These are phyloP conservation scores for Gossypium gossypioides DNA, from an alignment of 441 rosid species.

Conservation along the genomic window DNA sequence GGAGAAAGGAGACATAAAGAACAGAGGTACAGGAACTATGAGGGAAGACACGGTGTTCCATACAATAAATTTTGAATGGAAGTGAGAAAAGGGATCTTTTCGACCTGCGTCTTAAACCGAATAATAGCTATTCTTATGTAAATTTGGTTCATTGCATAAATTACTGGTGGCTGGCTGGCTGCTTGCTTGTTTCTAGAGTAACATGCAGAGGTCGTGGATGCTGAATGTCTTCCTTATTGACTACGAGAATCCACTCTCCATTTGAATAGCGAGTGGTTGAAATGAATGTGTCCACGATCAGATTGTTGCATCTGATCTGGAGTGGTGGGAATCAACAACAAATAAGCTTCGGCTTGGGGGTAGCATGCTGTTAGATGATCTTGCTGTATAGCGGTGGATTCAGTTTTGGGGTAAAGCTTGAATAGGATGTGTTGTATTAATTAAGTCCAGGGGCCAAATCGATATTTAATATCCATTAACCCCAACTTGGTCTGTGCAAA, in stretches of 20 bases:
- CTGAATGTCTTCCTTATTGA: not conserved
- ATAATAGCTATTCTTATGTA: not conserved
- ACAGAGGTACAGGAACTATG: not conserved
- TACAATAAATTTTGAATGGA: not conserved
- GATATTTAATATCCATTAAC: too few species aligned
- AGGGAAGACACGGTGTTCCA: not conserved
- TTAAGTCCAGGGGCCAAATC: too few species aligned
- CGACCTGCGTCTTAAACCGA: not conserved
- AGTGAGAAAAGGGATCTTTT: not conserved
- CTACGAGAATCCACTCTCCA: not conserved
- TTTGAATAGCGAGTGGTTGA: not conserved
- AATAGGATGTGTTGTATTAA: too few species aligned
- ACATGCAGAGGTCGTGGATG: not conserved
- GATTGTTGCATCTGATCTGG: not conserved
- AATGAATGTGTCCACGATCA: not conserved
- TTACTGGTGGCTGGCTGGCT: not conserved
- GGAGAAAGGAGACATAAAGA: not conserved
- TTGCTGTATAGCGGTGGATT: not conserved
- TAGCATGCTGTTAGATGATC: not conserved
- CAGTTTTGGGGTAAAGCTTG: not conserved
- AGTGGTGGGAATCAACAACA: not conserved
- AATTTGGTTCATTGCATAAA: not conserved
- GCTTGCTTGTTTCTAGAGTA: not conserved
- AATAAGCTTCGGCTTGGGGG: not conserved
- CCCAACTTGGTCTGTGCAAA: too few species aligned